A percentile compares a stretch with the other conserved stretches of the same genome.
phyloP scores from a whole-genome alignment of 805 yeast genomes.

The Lipomyces lipofer region DNA sequence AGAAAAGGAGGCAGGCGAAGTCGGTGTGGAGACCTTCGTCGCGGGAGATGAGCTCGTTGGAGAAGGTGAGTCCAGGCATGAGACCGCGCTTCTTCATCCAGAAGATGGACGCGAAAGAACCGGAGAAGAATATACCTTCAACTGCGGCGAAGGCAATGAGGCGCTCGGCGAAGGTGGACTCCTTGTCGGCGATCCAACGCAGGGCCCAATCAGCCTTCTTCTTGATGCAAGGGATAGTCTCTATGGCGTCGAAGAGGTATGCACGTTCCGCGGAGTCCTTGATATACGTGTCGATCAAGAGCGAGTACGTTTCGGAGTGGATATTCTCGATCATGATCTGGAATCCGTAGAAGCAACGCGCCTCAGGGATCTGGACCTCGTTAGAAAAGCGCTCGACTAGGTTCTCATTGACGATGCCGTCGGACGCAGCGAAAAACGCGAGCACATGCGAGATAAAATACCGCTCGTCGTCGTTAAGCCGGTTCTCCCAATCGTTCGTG shows the following conservation, averaged over 20 bases:
- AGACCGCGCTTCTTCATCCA: slow-evolving; percentile 99
- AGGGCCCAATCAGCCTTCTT: slow-evolving; percentile 99
- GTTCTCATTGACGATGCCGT: slow-evolving; percentile 97
- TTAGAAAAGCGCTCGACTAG: slow-evolving; percentile 96
- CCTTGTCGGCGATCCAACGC: slow-evolving; percentile 90
- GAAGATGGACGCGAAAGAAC: slow-evolving; percentile 96
- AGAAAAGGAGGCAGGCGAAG: slow-evolving; percentile 92
- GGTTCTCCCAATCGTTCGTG: slow-evolving; percentile 86
- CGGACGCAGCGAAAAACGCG: slow-evolving; percentile 98
- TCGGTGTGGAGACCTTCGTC: slow-evolving; percentile 99
- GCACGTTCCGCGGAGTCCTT: slow-evolving; percentile 94
- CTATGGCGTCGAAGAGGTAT: slow-evolving; percentile 90
- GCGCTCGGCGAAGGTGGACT: slow-evolving; percentile 91
- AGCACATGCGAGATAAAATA: slow-evolving; percentile 88
- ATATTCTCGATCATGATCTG: slow-evolving; percentile 99
- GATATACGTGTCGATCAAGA: slow-evolving; percentile 90
- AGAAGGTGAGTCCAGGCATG: slow-evolving; percentile 98
- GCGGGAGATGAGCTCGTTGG: slow-evolving; percentile 95
- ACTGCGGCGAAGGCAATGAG: slow-evolving; percentile 98
- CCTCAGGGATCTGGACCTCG: slow-evolving; percentile 96
- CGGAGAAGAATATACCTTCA: slow-evolving; percentile 97
- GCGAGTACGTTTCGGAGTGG: slow-evolving; percentile 95
- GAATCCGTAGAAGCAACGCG: slow-evolving; percentile 98
- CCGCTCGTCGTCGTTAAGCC: slow-evolving; percentile 86
- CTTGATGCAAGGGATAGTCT: slow-evolving; percentile 91